Base-by-base conservation (phyloP, 106 monocot genomes). In the Hemerocallis citrina region DNA sequence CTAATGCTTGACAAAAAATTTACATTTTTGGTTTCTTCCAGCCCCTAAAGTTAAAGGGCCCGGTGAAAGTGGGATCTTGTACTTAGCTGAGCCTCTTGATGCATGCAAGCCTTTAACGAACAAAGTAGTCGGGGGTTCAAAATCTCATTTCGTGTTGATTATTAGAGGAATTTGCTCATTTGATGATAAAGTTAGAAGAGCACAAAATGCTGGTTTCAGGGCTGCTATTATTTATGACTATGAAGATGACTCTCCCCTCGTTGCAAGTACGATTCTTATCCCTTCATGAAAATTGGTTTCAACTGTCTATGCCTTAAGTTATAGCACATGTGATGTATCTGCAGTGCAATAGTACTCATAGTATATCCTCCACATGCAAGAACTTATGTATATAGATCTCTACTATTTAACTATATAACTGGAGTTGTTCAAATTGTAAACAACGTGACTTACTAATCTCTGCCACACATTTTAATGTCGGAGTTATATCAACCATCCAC, bases 111-210 rank as follows among this genome's bases (percentile, higher is more conserved):
- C 61, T 23, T 65, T 86, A 57, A 62, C 35, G 22, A 75, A 61
- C 35, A 34, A 60, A 66, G 62, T 52, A 24, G 45, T 4, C 28
- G 39, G 59, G 9, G 49, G 69, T n/a, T 42, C 67, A 57, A 37
- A 38, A 47, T 45, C 64, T 66, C 63, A 68, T 43, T 77, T 79
- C 44, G 75, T 34, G 8, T 65, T 87, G 45, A 65, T 87, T 25
- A 48, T 82, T 27, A 65, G 86, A 65, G 86, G 86, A 57, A 69
- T 69, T 31, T 86, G 86, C 67, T 60, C 71, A 42, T 86, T 86
- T 61, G 81, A 86, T 47, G 74, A 64, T 22, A 86, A 82, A 68
- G 68, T 86, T 57, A 74, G 68, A 63, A 81, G 68, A 54, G 81
- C 78, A 49, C 78, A 86, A 68, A 54, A 69, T 68, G 82, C 86